A percentile compares a stretch with the other conserved stretches of the same genome.
These are phyloP conservation scores for Rhizopus microsporus DNA, from an alignment of 371 early-diverging fungal genomes.

Conservation along the genomic window DNA sequence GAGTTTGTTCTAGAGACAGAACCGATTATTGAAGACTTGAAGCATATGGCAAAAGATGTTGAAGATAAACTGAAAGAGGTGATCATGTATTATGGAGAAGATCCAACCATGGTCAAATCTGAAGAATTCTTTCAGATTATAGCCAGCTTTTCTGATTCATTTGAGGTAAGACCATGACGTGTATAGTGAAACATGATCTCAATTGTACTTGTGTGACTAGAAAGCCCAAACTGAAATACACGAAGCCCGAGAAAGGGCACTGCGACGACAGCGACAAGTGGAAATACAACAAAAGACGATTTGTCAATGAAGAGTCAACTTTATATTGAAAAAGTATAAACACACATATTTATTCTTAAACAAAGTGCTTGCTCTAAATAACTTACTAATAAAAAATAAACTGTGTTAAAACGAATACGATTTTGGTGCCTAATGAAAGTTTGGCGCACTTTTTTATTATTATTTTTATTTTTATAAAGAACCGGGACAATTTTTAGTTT, in stretches of 20 bases:
- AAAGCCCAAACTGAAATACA: slow-evolving; percentile 31
- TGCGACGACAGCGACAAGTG: slow-evolving; percentile 23
- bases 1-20: slow-evolving; percentile 46
- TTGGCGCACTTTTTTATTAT: too few relatives aligned
- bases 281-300: slow-evolving; percentile 20
- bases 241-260: slow-evolving; percentile 33
- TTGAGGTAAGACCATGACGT: slow-evolving; percentile 32
- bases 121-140: slow-evolving; percentile 86
- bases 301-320: not conserved
- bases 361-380: too few relatives aligned
- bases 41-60: slow-evolving; percentile 37
- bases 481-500: too few relatives aligned
- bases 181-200: too few relatives aligned
- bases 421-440: too few relatives aligned
- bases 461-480: too few relatives aligned
- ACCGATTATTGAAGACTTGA: slow-evolving; percentile 39
- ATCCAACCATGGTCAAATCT: slow-evolving; percentile 69
- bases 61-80: slow-evolving; percentile 64
- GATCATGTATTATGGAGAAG: slow-evolving; percentile 81
- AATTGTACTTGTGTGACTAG: slow-evolving; percentile 3
- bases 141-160: slow-evolving; percentile 38
- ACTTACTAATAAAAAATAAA: not conserved
- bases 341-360: not conserved
- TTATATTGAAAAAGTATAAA: not conserved
- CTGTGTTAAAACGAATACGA: not conserved